Percentiles rank a stretch among this genome's conserved stretches.
phyloP scores from a whole-genome alignment of 257 asterid genomes.

The Lycium barbarum region DNA sequence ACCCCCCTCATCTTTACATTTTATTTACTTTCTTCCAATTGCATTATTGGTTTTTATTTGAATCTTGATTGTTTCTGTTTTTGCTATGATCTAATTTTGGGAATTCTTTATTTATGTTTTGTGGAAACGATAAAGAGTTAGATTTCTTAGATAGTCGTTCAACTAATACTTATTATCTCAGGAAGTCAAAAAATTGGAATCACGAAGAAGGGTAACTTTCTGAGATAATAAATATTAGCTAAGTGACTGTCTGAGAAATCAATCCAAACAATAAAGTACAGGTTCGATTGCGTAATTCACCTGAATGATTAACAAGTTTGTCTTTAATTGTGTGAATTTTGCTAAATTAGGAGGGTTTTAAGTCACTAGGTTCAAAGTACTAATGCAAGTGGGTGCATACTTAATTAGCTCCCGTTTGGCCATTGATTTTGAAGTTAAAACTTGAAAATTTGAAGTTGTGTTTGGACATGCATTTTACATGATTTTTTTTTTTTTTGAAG shows the following conservation, averaged over 20 bases:
- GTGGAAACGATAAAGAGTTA: background rate
- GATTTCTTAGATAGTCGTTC: no score
- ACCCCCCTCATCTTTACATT: background rate
- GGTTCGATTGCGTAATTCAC: background rate
- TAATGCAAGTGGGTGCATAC: background rate
- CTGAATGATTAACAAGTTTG: background rate
- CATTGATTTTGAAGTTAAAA: no score
- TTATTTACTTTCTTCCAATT: background rate
- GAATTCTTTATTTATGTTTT: background rate
- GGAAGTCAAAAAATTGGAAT: no score
- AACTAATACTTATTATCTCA: no score
- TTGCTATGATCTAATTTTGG: slow-evolving; percentile 6
- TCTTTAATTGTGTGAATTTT: background rate
- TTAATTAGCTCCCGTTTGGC: background rate
- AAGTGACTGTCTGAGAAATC: no score
- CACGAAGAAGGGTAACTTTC: no score
- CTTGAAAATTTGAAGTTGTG: no score
- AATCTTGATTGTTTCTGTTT: background rate
- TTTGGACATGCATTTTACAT: no score
- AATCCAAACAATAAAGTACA: background rate
- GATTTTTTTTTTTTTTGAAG: no score
- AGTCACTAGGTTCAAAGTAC: background rate
- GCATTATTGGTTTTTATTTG: background rate
- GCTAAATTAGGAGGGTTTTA: background rate
- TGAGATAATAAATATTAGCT: no score